Percentiles rank a stretch among this genome's conserved stretches.
Conservation (phyloP, 2,329 filamentous ascomycete genomes). For the Tolypocladium guangdongense region DNA sequence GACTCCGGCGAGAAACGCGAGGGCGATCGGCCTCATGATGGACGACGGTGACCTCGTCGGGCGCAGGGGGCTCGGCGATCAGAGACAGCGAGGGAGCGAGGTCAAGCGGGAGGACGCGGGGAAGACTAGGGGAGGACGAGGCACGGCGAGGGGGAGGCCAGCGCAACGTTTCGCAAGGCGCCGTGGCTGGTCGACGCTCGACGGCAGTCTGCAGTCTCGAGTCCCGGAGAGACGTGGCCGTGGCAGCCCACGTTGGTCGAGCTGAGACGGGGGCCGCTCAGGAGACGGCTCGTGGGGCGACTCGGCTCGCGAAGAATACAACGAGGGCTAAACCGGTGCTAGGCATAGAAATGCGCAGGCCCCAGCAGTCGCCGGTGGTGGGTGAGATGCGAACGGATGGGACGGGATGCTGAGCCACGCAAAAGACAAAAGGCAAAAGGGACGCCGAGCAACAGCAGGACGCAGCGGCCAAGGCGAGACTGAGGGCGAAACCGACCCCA, state of each 20-base stretch:
- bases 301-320: background rate
- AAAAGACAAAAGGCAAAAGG: background rate
- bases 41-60: conserved; percentile 3
- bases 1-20: conserved; percentile 35
- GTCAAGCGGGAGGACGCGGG: background rate
- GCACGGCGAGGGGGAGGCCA: background rate
- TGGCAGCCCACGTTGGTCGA: background rate
- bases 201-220: background rate
- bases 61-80: background rate
- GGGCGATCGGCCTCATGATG: conserved; percentile 22
- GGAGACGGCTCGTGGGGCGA: background rate
- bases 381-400: background rate
- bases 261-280: background rate
- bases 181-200: background rate
- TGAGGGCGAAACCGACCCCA: background rate
- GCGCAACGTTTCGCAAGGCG: conserved; percentile 1
- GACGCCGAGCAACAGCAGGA: background rate
- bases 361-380: background rate
- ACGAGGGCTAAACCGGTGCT: background rate
- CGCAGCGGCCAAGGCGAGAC: background rate
- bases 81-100: background rate
- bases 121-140: background rate
- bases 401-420: background rate
- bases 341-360: background rate
- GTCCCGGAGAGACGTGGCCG: background rate